A percentile compares a stretch with the other conserved stretches of the same genome.
These are phyloP conservation scores for Drechslerella dactyloides DNA, from an alignment of 2,329 filamentous ascomycete genomes.

Conservation along the genomic window DNA sequence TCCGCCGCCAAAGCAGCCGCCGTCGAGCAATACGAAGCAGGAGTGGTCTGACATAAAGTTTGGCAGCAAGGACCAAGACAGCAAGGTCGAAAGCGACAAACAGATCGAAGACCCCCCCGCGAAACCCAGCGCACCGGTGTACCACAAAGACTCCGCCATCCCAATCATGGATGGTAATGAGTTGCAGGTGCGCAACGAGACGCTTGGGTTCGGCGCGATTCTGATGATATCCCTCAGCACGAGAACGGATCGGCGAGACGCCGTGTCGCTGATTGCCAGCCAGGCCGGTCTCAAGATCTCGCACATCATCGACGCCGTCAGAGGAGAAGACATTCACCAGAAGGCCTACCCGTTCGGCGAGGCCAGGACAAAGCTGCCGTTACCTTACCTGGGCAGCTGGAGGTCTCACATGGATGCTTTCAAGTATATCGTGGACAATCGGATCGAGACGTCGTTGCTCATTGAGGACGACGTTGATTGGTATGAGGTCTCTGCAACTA, in stretches of 20 bases:
- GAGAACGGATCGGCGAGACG: slow-evolving; percentile 45
- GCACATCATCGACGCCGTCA: slow-evolving; percentile 41
- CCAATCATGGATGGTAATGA: slow-evolving; percentile 22
- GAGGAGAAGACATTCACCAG: slow-evolving; percentile 43
- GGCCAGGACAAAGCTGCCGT: slow-evolving; percentile 32
- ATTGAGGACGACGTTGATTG: slow-evolving; percentile 49
- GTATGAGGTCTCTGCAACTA: slow-evolving; percentile 5
- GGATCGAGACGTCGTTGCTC: slow-evolving; percentile 39
- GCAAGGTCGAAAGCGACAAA: not conserved
- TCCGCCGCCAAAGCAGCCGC: slow-evolving; percentile 10
- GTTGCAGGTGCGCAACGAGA: slow-evolving; percentile 37
- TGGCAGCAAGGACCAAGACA: slow-evolving; percentile 17
- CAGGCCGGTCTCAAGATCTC: slow-evolving; percentile 31
- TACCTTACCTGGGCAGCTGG: slow-evolving; percentile 48
- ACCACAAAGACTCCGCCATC: slow-evolving; percentile 14
- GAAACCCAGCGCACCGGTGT: not conserved
- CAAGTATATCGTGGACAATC: slow-evolving; percentile 48
- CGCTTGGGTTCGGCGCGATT: slow-evolving; percentile 44
- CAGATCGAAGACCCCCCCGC: slow-evolving; percentile 9
- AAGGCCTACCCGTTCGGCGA: slow-evolving; percentile 44
- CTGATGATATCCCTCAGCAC: slow-evolving; percentile 44
- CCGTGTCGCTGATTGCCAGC: slow-evolving; percentile 39
- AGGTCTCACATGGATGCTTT: slow-evolving; percentile 49
- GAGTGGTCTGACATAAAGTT: slow-evolving; percentile 45
- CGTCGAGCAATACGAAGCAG: slow-evolving; percentile 20